These are phyloP conservation scores for Panicum hallii DNA, from an alignment of 202 grass and related monocot genomes.

Conservation along the genomic window DNA sequence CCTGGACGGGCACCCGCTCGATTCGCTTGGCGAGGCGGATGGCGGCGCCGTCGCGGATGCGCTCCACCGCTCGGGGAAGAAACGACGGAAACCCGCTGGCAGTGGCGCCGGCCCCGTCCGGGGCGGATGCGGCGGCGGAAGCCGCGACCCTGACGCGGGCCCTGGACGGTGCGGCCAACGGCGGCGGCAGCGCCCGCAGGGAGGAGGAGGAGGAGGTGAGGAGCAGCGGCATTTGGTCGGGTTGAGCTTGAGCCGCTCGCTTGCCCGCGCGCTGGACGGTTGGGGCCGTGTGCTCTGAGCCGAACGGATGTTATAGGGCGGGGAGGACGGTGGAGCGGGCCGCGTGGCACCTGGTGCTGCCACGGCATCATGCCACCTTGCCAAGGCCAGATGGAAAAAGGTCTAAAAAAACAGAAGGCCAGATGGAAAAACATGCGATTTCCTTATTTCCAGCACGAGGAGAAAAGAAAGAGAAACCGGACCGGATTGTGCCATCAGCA, in stretches of 20 bases:
- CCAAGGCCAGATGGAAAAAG: no score
- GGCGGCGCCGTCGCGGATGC: slow-evolving; percentile 66
- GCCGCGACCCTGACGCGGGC: slow-evolving; percentile 40
- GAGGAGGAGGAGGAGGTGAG: slow-evolving; percentile 19
- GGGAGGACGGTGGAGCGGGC: slow-evolving; percentile 17
- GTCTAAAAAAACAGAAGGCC: no score
- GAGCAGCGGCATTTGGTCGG: slow-evolving; percentile 46
- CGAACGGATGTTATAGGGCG: slow-evolving; percentile 33
- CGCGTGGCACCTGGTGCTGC: slow-evolving; percentile 6
- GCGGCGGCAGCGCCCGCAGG: slow-evolving; percentile 20
- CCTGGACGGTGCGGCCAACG: not conserved
- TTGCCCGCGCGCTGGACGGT: slow-evolving; percentile 2
- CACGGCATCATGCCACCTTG: not conserved
- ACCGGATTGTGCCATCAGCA: no score
- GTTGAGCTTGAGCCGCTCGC: slow-evolving; percentile 11
- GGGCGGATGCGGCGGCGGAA: slow-evolving; percentile 22
- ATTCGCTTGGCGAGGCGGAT: slow-evolving; percentile 74
- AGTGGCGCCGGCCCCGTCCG: not conserved
- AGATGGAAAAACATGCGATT: no score
- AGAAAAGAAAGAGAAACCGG: no score
- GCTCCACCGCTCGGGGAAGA: slow-evolving; percentile 75
- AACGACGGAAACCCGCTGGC: slow-evolving; percentile 64
- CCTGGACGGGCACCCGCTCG: slow-evolving; percentile 76
- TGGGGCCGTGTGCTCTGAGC: not conserved
- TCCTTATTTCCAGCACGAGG: no score